Evolutionary conservation across 352 stramenopile species (phyloP).

Genomic region (Globisporangium solare): DNA sequence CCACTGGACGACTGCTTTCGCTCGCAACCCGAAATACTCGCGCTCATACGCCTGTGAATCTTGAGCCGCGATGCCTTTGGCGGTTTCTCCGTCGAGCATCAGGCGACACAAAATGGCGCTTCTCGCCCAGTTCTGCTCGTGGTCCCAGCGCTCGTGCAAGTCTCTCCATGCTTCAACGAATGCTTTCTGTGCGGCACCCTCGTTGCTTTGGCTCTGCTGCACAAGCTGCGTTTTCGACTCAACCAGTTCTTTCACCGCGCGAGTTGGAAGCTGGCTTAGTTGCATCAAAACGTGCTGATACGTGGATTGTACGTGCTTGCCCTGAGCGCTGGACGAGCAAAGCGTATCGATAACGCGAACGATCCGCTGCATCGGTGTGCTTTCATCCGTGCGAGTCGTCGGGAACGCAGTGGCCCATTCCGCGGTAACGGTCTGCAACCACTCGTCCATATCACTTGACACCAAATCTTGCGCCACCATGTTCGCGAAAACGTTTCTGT

Average conservation of each 20-base stretch:
- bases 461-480: neutral
- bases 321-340: neutral
- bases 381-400: constrained; percentile 4
- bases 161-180: constrained; percentile 21
- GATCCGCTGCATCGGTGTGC: neutral
- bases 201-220: neutral
- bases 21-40: constrained; percentile 40
- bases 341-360: constrained; percentile 2
- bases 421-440: neutral
- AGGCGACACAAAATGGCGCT: constrained; percentile 35
- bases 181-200: neutral
- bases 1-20: constrained; percentile 44
- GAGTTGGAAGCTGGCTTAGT: constrained; percentile 27
- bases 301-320: neutral
- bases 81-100: constrained; percentile 3
- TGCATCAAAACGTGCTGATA: constrained; percentile 23
- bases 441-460: neutral
- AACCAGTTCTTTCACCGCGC: constrained; percentile 28
- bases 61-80: constrained; percentile 12
- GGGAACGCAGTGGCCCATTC: constrained; percentile 11
- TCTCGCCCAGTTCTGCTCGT: constrained; percentile 24
- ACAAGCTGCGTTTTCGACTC: neutral
- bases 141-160: constrained; percentile 20
- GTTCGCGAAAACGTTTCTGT: constrained; percentile 3
- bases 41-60: constrained; percentile 7